These are phyloP conservation scores for Guillardia theta DNA, from an alignment of 78 protist genomes.

Conservation along the genomic window DNA sequence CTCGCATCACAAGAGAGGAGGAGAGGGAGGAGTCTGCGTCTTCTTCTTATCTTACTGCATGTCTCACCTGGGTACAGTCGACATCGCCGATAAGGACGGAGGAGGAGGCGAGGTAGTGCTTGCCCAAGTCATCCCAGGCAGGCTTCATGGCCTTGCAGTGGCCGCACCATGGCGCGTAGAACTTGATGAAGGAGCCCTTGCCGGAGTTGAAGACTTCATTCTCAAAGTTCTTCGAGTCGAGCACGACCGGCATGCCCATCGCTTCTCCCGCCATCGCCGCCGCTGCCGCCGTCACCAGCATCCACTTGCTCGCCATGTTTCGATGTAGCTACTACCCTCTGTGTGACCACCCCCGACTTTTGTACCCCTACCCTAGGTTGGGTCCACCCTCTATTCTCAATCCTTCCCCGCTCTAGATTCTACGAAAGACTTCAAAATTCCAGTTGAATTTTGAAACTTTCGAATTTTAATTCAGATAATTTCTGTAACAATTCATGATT, in stretches of 20 bases:
- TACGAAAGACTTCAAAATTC: neutral
- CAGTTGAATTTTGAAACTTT: neutral
- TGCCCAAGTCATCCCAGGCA: constrained; percentile 19
- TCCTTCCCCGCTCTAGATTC: too few relatives aligned
- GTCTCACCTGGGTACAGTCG: constrained; percentile 28
- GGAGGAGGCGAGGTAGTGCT: neutral
- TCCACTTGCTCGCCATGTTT: neutral
- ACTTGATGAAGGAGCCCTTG: constrained; percentile 33
- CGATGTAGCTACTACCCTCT: neutral
- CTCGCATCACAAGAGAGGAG: too few relatives aligned
- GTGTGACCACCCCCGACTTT: neutral
- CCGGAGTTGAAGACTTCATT: neutral
- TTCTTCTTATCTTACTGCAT: too few relatives aligned
- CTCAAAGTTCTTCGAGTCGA: neutral
- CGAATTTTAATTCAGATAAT: neutral
- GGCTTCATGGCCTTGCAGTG: constrained; percentile 1
- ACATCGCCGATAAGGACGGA: neutral
- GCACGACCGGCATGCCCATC: neutral
- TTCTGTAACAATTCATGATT: too few relatives aligned
- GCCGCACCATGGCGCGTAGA: constrained; percentile 20
- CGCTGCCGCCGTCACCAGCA: neutral
- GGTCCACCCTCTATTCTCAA: neutral
- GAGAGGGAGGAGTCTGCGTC: too few relatives aligned
- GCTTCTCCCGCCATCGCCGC: neutral
- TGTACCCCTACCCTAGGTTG: neutral